Evolutionary conservation across 75 land plant species (phyloP).

Genomic region (Cunninghamia lanceolata): DNA sequence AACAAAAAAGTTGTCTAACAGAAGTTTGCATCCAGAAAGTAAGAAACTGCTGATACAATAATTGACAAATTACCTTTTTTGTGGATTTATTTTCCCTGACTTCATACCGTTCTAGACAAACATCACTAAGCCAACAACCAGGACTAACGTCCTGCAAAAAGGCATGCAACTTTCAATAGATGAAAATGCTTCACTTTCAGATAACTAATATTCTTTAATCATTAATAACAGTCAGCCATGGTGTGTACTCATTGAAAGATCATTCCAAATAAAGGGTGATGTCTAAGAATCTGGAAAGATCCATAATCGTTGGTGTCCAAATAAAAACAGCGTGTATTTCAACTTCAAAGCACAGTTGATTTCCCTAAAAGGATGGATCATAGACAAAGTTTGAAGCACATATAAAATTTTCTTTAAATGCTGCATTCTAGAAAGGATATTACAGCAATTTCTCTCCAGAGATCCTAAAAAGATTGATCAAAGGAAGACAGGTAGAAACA

Average conservation of each 20-base stretch:
- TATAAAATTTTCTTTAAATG: not conserved
- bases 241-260: not conserved
- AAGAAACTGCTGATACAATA: not conserved
- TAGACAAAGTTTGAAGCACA: not conserved
- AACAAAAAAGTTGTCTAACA: not conserved
- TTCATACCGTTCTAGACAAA: conserved; percentile 68
- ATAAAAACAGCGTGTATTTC: not conserved
- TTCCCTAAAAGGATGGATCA: not conserved
- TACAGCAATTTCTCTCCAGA: not conserved
- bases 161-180: not conserved
- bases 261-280: not conserved
- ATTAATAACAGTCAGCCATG: not conserved
- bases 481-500: not conserved
- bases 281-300: not conserved
- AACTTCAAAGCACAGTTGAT: not conserved
- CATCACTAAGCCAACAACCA: conserved; percentile 66
- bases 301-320: not conserved
- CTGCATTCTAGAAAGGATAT: not conserved
- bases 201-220: not conserved
- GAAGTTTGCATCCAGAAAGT: not conserved
- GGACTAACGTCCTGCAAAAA: conserved; percentile 55
- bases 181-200: conserved; percentile 36
- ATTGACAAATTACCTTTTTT: conserved; percentile 60
- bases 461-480: not conserved
- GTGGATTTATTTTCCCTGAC: conserved; percentile 68